These are phyloP conservation scores for Cladosporium sp. DNA, from an alignment of 2,329 filamentous ascomycete species.

Conservation along the genomic window DNA sequence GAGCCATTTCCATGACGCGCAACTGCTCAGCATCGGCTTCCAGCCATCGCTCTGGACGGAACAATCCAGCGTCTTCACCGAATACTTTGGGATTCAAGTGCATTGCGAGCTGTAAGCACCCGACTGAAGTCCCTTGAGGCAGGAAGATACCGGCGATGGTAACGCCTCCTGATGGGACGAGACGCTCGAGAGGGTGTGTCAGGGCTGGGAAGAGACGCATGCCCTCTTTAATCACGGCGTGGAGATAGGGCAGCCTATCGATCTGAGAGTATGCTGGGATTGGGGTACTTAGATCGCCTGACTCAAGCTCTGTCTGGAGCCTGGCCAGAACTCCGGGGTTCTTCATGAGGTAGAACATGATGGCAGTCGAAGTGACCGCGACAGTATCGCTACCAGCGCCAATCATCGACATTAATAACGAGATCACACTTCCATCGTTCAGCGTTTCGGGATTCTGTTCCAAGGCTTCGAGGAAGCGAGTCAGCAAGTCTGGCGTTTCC, in stretches of 20 bases:
- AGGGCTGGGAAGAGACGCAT: constrained; percentile 41
- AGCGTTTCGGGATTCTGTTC: not conserved
- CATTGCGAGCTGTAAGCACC: constrained; percentile 2
- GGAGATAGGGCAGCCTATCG: constrained; percentile 33
- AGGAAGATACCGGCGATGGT: constrained; percentile 36
- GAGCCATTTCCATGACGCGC: constrained; percentile 39
- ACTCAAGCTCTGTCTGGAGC: constrained; percentile 13
- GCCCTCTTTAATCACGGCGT: constrained; percentile 42
- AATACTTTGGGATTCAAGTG: constrained; percentile 13
- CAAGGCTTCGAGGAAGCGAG: constrained; percentile 2
- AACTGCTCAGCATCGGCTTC: constrained; percentile 22
- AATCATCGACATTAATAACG: not conserved
- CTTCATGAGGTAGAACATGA: constrained; percentile 15
- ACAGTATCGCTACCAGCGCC: not conserved
- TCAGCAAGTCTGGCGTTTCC: not conserved
- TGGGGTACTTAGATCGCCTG: not conserved
- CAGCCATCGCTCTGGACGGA: constrained; percentile 21
- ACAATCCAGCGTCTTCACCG: constrained; percentile 14
- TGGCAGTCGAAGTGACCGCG: not conserved
- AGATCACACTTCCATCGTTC: not conserved
- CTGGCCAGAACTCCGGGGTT: constrained; percentile 2
- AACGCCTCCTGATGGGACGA: constrained; percentile 33
- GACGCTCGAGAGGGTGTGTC: constrained; percentile 34
- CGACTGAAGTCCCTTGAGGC: constrained; percentile 22
- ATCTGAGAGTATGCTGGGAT: not conserved